Conservation (phyloP, 495 filamentous ascomycete genomes). For the Annulohypoxylon maeteangense region DNA sequence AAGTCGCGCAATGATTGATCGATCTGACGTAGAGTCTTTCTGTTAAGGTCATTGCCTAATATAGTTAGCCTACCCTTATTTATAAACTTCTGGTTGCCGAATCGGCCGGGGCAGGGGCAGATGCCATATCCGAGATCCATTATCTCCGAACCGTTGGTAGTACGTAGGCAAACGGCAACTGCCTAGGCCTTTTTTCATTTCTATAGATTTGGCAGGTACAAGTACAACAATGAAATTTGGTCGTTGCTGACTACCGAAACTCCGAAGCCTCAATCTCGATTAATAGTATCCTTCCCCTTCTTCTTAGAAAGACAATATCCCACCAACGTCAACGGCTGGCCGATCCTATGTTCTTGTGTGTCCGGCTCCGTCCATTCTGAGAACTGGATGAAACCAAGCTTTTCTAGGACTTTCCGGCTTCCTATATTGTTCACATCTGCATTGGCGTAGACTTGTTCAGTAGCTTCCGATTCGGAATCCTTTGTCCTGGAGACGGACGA, state of each 20-base stretch:
- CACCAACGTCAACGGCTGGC: constrained; percentile 14
- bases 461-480: neutral
- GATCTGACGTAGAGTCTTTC: constrained; percentile 12
- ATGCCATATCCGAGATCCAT: constrained; percentile 5
- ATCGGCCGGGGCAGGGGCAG: neutral
- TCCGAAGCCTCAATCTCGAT: neutral
- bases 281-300: neutral
- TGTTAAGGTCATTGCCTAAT: constrained; percentile 21
- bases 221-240: no score
- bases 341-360: constrained; percentile 11
- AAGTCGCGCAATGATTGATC: constrained; percentile 3
- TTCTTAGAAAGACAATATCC: constrained; percentile 6
- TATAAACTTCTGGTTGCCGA: neutral
- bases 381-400: constrained; percentile 25
- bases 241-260: neutral
- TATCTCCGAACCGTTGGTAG: constrained; percentile 9
- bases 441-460: constrained; percentile 24
- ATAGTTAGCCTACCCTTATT: constrained; percentile 9
- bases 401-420: constrained; percentile 29
- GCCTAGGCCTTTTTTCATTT: no score
- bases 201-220: no score
- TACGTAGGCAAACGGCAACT: no score
- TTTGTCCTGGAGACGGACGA: neutral
- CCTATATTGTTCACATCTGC: constrained; percentile 7
- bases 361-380: constrained; percentile 20